Base-by-base conservation (phyloP, 2,329 filamentous ascomycete genomes). In the Pestalotiopsis sp. region DNA sequence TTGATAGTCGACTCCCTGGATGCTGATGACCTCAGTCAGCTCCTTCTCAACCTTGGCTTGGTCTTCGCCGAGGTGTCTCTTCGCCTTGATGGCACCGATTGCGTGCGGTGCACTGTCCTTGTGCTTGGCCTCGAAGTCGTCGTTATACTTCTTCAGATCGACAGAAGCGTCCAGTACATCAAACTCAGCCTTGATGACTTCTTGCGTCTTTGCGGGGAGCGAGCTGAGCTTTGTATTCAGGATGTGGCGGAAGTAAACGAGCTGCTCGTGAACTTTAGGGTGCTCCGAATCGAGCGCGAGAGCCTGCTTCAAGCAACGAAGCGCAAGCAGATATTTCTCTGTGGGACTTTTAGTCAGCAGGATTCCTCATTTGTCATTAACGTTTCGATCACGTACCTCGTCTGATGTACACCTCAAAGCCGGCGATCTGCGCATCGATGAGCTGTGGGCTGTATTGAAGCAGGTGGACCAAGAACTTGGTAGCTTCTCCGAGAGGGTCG, bases 351-450 rank as follows among this genome's bases (percentile, higher is more conserved):
- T 20, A 6, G 4, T 63, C 36, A 71, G 64, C 75, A 81, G 20
- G n/a, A 9, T 77, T 80, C 71, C 71, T 68, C 69, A 72, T 20
- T 71, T 64, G 31, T 23, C 58, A 4, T 17, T 11, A 49, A 17
- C 36, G 36, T 31, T 57, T 7, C 25, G 14, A 49, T 23, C 7
- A 52, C 91, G 86, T 88, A 97, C 94, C 90, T 83, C 92, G 88
- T 77, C 94, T 88, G 69, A 97, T 85, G 78, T 93, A 95, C 20
- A 99, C 92, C 82, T 98, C 95, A 75, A 98, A 98, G 4, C 94
- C 96, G 66, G 91, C 89, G 72, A 91, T 87, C 81, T 99, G 96
- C 25, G 89, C 93, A 70, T 96, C 90, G 62, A 97, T 88, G 77
- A 90, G 93, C 82, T 92, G 89, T 1, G 94, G 91, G 76, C 91